Conservation (phyloP, 164 flowering plant species). For the Vitis amurensis region DNA sequence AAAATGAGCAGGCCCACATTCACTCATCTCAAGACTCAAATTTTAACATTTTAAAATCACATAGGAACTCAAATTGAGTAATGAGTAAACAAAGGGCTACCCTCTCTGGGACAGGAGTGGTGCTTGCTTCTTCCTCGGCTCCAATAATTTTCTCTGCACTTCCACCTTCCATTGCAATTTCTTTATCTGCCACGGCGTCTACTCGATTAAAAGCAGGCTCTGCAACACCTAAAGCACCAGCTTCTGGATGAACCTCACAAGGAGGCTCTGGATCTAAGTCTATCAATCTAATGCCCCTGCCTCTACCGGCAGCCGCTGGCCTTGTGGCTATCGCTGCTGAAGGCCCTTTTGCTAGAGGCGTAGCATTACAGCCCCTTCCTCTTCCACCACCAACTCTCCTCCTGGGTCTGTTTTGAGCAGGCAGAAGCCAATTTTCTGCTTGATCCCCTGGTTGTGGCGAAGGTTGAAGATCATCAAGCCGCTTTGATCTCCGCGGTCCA, state of each 20-base stretch:
- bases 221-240: conserved; percentile 47
- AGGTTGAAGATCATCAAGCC: conserved; percentile 82
- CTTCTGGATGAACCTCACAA: conserved; percentile 59
- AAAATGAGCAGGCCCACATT: not conserved
- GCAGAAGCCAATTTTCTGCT: conserved; percentile 54
- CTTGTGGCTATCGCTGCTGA: conserved; percentile 46
- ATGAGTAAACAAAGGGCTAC: conserved; percentile 28
- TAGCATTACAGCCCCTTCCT: conserved; percentile 76
- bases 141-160: conserved; percentile 72
- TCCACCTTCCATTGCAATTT: conserved; percentile 67
- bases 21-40: not conserved
- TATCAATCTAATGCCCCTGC: conserved; percentile 68
- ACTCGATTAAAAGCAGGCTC: conserved; percentile 50
- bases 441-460: conserved; percentile 56
- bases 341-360: conserved; percentile 61
- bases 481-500: conserved; percentile 88
- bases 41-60: not conserved
- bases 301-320: conserved; percentile 74
- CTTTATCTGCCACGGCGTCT: conserved; percentile 65
- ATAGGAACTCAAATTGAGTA: not conserved
- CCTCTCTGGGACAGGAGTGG: conserved; percentile 82
- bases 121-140: conserved; percentile 69
- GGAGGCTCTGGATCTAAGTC: conserved; percentile 79
- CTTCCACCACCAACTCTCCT: conserved; percentile 78
- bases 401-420: conserved; percentile 64